Evolutionary conservation across 164 flowering plant species (phyloP).

Genomic region (Houttuynia cordata): DNA sequence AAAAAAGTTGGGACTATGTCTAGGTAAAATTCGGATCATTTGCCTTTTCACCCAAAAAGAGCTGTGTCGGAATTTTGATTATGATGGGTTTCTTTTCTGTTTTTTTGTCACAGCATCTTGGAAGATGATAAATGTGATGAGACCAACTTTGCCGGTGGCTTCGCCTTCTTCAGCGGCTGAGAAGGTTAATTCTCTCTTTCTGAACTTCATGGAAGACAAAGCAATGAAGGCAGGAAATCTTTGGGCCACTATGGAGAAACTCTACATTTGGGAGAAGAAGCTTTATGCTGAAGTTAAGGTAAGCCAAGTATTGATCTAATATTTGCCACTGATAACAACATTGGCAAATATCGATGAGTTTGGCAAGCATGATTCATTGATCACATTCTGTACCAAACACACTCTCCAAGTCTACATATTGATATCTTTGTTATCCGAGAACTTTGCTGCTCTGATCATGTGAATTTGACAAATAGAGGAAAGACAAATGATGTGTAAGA

Average conservation of each 20-base stretch:
- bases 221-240: constrained; percentile 38
- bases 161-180: constrained; percentile 29
- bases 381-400: neutral
- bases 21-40: no score
- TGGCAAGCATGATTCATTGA: neutral
- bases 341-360: constrained; percentile 1
- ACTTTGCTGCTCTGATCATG: no score
- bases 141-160: constrained; percentile 45
- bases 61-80: neutral
- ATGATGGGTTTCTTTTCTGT: no score
- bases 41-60: neutral
- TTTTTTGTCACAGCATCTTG: constrained; percentile 41
- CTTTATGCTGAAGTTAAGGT: constrained; percentile 95
- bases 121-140: constrained; percentile 62
- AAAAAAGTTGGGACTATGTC: no score
- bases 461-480: no score
- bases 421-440: no score
- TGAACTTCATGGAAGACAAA: constrained; percentile 38
- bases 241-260: constrained; percentile 70
- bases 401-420: no score
- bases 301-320: constrained; percentile 6
- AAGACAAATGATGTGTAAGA: no score
- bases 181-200: constrained; percentile 16
- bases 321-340: no score
- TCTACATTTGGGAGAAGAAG: constrained; percentile 93